Evolutionary conservation across 2,329 filamentous ascomycete genomes (phyloP), one percentile per base, ranked within the genome.

Genomic region (Diatrype stigma): DNA sequence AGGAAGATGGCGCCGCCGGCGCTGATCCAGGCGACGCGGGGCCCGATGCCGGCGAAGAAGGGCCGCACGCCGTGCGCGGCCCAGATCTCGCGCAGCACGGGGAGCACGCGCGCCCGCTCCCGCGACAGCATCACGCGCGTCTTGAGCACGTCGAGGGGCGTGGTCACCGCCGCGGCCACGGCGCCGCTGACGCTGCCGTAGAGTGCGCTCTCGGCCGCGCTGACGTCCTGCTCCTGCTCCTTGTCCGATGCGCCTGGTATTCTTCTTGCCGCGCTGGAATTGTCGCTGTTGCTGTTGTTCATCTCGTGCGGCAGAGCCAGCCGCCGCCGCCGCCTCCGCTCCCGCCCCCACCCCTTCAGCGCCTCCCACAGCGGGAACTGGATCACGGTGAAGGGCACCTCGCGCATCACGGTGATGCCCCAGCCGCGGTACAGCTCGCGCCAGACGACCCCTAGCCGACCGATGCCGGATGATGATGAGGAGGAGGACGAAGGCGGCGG

Each of bases 281-380:
- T 8, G 12, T 12, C 26, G 40, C 40, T 44, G 21, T 44, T 23
- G 37, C 17, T 22, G 11, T 4, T 44, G 40, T 30, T 30, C 26
- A 30, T 30, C 26, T 10, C 26, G 26, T 30, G 10, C 26, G n/a
- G n/a, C n/a, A n/a, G n/a, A n/a, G n/a, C n/a, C n/a, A n/a, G n/a
- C n/a, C n/a, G n/a, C 26, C 26, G 26, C 10, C 26, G 5, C 12
- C 21, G 21, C 19, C 40, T 8, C 45, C 75, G 68, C 38, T 72
- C 62, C 42, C 78, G 70, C 6, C 84, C 77, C 80, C 82, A 89
- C 40, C 77, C 76, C 78, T 96, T 97, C 79, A 97, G 81, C 4
- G 80, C 84, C 72, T 99, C 94, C 94, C 94, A 99, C 56, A 99
- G 79, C 44, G 94, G 94, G 68, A 99, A 99, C 71, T 99, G 94